These are phyloP conservation scores for Dactylonectria estremocensis DNA, from an alignment of 2,329 filamentous ascomycete genomes.

Conservation along the genomic window DNA sequence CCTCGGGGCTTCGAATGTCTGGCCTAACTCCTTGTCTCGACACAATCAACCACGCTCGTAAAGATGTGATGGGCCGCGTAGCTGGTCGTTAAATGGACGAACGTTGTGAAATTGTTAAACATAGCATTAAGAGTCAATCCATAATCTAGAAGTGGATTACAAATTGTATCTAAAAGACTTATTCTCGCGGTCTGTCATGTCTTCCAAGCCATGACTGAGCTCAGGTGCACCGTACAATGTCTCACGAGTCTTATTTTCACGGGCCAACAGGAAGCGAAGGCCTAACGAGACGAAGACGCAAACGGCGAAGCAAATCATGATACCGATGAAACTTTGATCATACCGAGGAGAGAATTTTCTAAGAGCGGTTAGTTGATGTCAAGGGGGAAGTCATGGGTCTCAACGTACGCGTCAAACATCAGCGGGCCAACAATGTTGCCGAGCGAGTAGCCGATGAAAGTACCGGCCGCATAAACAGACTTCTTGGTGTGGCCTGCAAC, in stretches of 20 bases:
- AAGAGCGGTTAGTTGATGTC: neutral
- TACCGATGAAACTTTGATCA: constrained; percentile 49
- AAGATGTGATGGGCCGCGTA: no score
- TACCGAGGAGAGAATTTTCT: constrained; percentile 52
- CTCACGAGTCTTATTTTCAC: constrained; percentile 51
- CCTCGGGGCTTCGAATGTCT: no score
- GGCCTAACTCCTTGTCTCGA: no score
- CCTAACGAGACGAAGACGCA: constrained; percentile 50
- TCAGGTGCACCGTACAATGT: constrained; percentile 49
- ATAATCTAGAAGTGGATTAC: no score
- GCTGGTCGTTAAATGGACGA: no score
- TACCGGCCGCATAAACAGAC: constrained; percentile 48
- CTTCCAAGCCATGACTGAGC: constrained; percentile 55
- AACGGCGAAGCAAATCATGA: constrained; percentile 51
- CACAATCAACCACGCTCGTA: no score
- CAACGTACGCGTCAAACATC: constrained; percentile 51
- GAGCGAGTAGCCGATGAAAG: constrained; percentile 53
- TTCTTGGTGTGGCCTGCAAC: constrained; percentile 54
- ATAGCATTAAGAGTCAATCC: no score
- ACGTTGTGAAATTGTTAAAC: no score
- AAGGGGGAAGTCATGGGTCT: neutral
- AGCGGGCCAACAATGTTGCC: constrained; percentile 54
- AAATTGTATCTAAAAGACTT: constrained; percentile 41
- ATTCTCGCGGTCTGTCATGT: constrained; percentile 54
- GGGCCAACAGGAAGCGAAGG: constrained; percentile 47